A percentile compares a stretch with the other conserved stretches of the same genome.
These are phyloP conservation scores for Akanthomyces muscarius DNA, from an alignment of 2,329 filamentous ascomycete genomes.

Conservation along the genomic window DNA sequence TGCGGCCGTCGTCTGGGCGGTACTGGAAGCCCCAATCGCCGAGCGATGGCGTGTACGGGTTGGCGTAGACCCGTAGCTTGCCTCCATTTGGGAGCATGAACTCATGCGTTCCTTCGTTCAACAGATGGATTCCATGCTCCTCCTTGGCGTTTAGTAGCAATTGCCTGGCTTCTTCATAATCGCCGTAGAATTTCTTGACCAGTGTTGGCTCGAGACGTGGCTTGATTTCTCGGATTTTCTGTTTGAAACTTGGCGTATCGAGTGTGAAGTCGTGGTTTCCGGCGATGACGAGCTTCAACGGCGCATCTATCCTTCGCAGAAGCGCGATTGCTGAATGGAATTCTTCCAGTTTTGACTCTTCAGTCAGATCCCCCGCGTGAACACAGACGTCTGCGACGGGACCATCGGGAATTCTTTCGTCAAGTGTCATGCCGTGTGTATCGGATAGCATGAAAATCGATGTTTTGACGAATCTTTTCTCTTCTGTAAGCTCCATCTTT, in stretches of 20 bases:
- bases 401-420: not conserved
- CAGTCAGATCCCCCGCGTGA: slow-evolving; percentile 48
- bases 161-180: slow-evolving; percentile 31
- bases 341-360: slow-evolving; percentile 39
- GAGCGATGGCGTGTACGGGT: slow-evolving; percentile 40
- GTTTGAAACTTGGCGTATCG: slow-evolving; percentile 32
- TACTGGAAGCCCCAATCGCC: slow-evolving; percentile 45
- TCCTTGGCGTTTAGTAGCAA: slow-evolving; percentile 25
- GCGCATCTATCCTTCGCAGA: slow-evolving; percentile 37
- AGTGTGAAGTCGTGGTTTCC: slow-evolving; percentile 50
- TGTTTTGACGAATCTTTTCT: slow-evolving; percentile 18
- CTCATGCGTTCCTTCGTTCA: slow-evolving; percentile 40
- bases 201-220: slow-evolving; percentile 8
- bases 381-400: slow-evolving; percentile 38
- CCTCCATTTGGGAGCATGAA: slow-evolving; percentile 41
- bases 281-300: slow-evolving; percentile 46
- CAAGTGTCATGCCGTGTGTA: slow-evolving; percentile 22
- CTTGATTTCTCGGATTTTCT: slow-evolving; percentile 23
- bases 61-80: slow-evolving; percentile 40
- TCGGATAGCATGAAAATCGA: slow-evolving; percentile 25
- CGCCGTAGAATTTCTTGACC: slow-evolving; percentile 32
- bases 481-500: not conserved
- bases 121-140: slow-evolving; percentile 33
- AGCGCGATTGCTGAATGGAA: slow-evolving; percentile 35
- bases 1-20: slow-evolving; percentile 22